Evolutionary conservation across 2,329 filamentous ascomycete species (phyloP), one percentile per base, ranked within the genome.

Genomic region (Rutstroemia sp.): DNA sequence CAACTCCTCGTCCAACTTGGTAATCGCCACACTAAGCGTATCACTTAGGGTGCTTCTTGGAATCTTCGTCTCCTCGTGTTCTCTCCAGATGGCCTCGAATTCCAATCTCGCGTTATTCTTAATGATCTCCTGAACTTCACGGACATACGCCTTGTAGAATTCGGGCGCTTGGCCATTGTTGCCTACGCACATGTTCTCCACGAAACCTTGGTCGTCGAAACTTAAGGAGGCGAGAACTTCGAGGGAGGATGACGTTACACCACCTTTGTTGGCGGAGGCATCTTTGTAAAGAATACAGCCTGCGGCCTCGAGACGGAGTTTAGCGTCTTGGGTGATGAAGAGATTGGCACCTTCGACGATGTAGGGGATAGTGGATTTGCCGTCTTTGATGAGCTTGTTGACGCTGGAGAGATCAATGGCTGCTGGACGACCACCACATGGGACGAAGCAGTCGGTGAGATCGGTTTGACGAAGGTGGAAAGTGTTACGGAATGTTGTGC

Each of bases 311-410:
- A 99, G 83, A 23, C 91, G 88, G 55, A 97, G 81, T 77, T 97
- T 97, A 66, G 92, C 92, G 67, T 99, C 94, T 73, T 99, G 94
- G 0, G 94, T 96, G 74, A 99, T 95, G 81, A 99, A 99, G 54
- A 99, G 79, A 72, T 97, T 99, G 73, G 94, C 94, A 53, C 94
- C 94, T 75, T 99, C 94, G 46, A 99, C 92, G 54, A 99, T 94
- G 75, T 95, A 99, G 0, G 92, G 92, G 59, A 99, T 87, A 10
- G 81, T 83, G 21, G 82, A 80, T 77, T 95, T 96, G 74, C 92
- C 91, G 61, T 96, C 85, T 70, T 87, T 84, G 73, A 99, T 97
- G 61, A 99, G 81, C 71, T 88, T 90, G 74, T 81, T 86, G 60
- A 92, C 92, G 7, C 87, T 90, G 56, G 89, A 87, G 58, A 97